Conservation (phyloP, 305 asterid species). For the Withania somnifera region DNA sequence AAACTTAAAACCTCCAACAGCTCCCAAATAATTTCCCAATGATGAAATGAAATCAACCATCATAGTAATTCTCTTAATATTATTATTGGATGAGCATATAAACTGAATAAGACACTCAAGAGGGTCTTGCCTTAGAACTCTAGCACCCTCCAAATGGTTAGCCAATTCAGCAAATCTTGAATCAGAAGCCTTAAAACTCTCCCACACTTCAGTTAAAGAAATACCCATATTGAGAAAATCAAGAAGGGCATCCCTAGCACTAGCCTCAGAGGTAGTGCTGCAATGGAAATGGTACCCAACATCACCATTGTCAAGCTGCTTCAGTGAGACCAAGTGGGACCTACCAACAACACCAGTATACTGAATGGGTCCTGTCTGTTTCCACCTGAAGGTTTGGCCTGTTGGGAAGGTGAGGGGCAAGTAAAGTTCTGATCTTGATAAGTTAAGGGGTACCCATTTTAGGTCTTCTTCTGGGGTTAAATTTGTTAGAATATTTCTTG, state of each 20-base stretch:
- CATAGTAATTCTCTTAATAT: constrained; percentile 70
- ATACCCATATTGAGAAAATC: constrained; percentile 73
- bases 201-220: constrained; percentile 62
- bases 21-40: constrained; percentile 59
- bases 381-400: constrained; percentile 95
- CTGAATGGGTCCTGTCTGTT: constrained; percentile 55
- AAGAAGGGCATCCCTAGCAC: constrained; percentile 37
- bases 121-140: constrained; percentile 88
- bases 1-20: constrained; percentile 59
- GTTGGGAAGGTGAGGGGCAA: constrained; percentile 90
- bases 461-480: constrained; percentile 16
- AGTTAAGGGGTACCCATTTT: constrained; percentile 49
- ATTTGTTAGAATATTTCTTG: constrained; percentile 32
- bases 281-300: constrained; percentile 50
- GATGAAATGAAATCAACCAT: constrained; percentile 88
- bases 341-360: constrained; percentile 75
- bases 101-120: constrained; percentile 89
- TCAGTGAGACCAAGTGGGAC: constrained; percentile 66
- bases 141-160: constrained; percentile 62
- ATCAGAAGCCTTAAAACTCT: constrained; percentile 59
- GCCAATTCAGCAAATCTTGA: constrained; percentile 71
- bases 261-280: constrained; percentile 26
- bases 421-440: constrained; percentile 60
- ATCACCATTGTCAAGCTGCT: constrained; percentile 52
- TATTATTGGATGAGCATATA: constrained; percentile 85